Base-by-base conservation (phyloP, 2,329 filamentous ascomycete genomes). In the Fusarium solani-melongenae region DNA sequence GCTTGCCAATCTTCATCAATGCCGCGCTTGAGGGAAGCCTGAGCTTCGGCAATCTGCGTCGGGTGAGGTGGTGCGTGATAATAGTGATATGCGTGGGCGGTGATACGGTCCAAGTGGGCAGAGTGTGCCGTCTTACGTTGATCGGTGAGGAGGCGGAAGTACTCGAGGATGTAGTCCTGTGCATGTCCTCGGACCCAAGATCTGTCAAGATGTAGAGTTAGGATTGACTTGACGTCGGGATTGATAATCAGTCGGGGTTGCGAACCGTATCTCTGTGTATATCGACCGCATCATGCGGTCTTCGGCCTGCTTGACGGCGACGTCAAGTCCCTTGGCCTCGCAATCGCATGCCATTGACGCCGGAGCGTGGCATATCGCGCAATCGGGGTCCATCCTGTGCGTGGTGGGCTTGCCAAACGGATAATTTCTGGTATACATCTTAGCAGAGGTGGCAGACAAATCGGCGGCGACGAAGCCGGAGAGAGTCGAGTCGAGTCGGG, bases 1-100 rank as follows among this genome's bases (percentile, higher is more conserved):
- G 89, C 87, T 77, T 92, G 89, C 93, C 93, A 96, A 83, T 95
- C 93, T 70, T 93, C 91, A 77, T 95, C 92, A 77, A 95, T 92
- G 69, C 92, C 92, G 58, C 90, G 88, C 82, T 94, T 94, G 69
- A 94, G 86, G 57, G 88, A 86, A 17, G 86, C 86, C 77, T 94
- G 89, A 27, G 92, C 92, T 65, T 89, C 87, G 41, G 87, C 84
- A 61, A 94, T 88, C 78, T 94, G 88, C 72, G 83, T 86, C 29
- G 89, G 90, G 69, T 92, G 88, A 29, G 90, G 90, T 27, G 85
- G 86, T 3, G 86, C 82, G 70, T 88, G 84, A 78, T 90, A 92
- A 81, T 89, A 88, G 76, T 89, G 86, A 71, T 86, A 88, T 65
- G 89, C 87, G 62, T 88, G 86, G 24, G 84, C 83, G 49, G 84